Base-by-base conservation (phyloP, 176 grass and related monocot genomes). In the Musa acuminata region DNA sequence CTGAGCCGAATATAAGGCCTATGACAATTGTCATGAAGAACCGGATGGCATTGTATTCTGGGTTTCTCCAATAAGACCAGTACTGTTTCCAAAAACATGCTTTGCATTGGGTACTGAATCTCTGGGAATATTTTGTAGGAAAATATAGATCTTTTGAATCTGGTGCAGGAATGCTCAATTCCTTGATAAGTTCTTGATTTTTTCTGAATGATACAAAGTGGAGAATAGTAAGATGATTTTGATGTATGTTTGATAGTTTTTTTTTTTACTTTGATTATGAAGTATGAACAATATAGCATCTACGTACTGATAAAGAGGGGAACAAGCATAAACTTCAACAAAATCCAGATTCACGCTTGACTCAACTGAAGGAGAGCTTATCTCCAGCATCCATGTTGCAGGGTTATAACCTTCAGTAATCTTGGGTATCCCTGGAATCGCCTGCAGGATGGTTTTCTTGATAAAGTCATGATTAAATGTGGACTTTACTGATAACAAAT, bases 31-130 rank as follows among this genome's bases (percentile, higher is more conserved):
- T 93, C 87, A 97, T 83, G 69, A 93, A 81, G 74, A 80, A 90
- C 51, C 94, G 88, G 82, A 88, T 83, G 52, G 84, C 84, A 64
- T 97, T 97, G 73, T 97, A 92, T 50, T 84, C 59, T 59, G 93
- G 93, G 82, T 92, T 96, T 83, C 91, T 96, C 93, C 93, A 96
- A 50, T 92, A 96, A n/a, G 89, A 92, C 68, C 22, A 77, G 51
- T 84, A 86, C 62, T 92, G 89, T 81, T 96, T 96, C 93, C 93
- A 92, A 54, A 90, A 88, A 43, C 87, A 90, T 68, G 89, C 85
- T 11, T 75, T 29, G 51, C 55, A 97, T 83, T 97, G 93, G 21
- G 57, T 84, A 2, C 51, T 69, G 14, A 92, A 93, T 63, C 62
- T 88, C 75, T 93, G 90, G 4, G 93, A 77, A 65, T 90, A 97